Percentiles rank a stretch among this genome's conserved stretches.
Conservation (phyloP, 108 stramenopile species). For the Mayamaea pseudoterrestris region DNA sequence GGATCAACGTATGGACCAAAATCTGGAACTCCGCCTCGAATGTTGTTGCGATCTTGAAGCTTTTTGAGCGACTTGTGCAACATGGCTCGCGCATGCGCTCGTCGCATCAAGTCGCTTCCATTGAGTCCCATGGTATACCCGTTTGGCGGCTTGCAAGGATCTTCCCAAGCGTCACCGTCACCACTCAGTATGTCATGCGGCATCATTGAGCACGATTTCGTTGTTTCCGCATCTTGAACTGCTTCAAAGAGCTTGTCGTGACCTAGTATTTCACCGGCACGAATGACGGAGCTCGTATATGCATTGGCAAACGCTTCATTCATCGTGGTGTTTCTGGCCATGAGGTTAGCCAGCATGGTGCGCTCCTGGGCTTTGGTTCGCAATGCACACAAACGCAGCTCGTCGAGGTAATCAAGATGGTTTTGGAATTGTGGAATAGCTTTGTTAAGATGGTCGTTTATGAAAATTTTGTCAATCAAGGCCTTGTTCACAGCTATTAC, state of each 20-base stretch:
- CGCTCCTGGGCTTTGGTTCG: slow-evolving; percentile 62
- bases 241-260: slow-evolving; percentile 72
- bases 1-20: slow-evolving; percentile 60
- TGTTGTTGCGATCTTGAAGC: slow-evolving; percentile 61
- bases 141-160: slow-evolving; percentile 52
- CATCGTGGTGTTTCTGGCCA: slow-evolving; percentile 57
- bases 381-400: slow-evolving; percentile 44
- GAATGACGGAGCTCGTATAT: slow-evolving; percentile 66
- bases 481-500: slow-evolving; percentile 41
- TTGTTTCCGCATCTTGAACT: slow-evolving; percentile 53
- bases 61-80: slow-evolving; percentile 74
- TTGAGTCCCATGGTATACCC: slow-evolving; percentile 41
- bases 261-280: slow-evolving; percentile 72
- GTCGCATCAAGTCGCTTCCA: slow-evolving; percentile 52
- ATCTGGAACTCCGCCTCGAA: slow-evolving; percentile 53
- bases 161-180: slow-evolving; percentile 70
- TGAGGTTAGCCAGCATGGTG: slow-evolving; percentile 47
- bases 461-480: slow-evolving; percentile 24
- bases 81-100: slow-evolving; percentile 68
- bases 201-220: slow-evolving; percentile 65
- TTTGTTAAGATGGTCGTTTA: slow-evolving; percentile 8
- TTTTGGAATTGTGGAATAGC: slow-evolving; percentile 35
- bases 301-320: slow-evolving; percentile 71
- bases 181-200: slow-evolving; percentile 73
- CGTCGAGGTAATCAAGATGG: slow-evolving; percentile 49